phyloP scores from a whole-genome alignment of 208 protist genomes.

The Trypanosoma congolense region DNA sequence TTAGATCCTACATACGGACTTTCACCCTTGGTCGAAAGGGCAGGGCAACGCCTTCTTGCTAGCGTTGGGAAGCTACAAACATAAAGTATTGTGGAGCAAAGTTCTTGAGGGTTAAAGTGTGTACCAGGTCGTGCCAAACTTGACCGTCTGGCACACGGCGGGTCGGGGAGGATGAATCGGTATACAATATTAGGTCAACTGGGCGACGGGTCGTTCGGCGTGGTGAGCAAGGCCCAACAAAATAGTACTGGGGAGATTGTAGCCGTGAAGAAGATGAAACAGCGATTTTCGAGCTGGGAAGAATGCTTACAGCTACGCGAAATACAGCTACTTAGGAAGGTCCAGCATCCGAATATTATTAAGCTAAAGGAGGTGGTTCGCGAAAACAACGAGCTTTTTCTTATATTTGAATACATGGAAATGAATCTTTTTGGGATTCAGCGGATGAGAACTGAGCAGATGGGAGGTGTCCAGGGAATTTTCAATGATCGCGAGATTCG shows the following conservation, averaged over 20 bases:
- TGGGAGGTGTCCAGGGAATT: constrained; percentile 61
- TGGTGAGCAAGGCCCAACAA: constrained; percentile 93
- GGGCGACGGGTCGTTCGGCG: constrained; percentile 97
- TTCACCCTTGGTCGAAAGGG: no score
- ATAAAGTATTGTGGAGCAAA: no score
- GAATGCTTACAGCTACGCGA: constrained; percentile 97
- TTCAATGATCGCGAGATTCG: constrained; percentile 93
- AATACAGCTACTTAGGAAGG: constrained; percentile 93
- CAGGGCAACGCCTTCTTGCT: no score
- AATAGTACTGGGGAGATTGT: constrained; percentile 91
- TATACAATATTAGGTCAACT: constrained; percentile 94
- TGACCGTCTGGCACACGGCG: not conserved
- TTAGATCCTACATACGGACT: no score
- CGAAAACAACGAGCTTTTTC: constrained; percentile 96
- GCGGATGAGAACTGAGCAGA: constrained; percentile 79
- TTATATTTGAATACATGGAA: constrained; percentile 98
- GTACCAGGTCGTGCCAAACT: not conserved
- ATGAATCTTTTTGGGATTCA: constrained; percentile 96
- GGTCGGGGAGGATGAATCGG: constrained; percentile 77
- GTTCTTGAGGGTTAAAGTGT: no score
- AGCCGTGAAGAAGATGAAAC: constrained; percentile 99
- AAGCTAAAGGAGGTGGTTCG: constrained; percentile 97
- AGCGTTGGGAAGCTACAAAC: no score
- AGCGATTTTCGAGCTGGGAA: constrained; percentile 96
- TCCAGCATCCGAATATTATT: constrained; percentile 97